Evolutionary conservation across 371 early-diverging fungal species (phyloP).

Genomic region (Smittium mucronatum): DNA sequence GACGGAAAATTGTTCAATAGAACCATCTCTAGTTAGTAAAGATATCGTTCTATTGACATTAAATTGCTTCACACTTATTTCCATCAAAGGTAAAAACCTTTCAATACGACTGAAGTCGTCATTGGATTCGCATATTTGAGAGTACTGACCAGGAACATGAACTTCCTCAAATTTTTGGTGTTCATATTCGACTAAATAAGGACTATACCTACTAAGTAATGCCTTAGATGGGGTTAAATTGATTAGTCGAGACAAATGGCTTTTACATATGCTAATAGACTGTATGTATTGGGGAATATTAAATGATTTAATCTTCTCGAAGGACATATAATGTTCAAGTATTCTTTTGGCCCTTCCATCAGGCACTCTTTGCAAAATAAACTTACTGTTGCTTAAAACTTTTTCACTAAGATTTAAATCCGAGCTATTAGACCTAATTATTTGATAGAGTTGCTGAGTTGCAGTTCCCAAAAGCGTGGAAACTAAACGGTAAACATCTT

Average conservation of each 20-base stretch:
- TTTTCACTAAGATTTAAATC: conserved; percentile 49
- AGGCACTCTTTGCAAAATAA: conserved; percentile 73
- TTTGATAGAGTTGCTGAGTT: conserved; percentile 46
- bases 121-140: conserved; percentile 58
- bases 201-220: conserved; percentile 70
- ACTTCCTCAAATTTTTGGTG: conserved; percentile 95
- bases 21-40: conserved; percentile 86
- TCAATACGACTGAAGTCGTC: conserved; percentile 90
- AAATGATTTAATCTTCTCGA: conserved; percentile 23
- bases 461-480: conserved; percentile 80
- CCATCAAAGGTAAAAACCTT: conserved; percentile 80
- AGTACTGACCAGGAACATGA: conserved; percentile 95
- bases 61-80: conserved; percentile 60
- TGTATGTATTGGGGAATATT: conserved; percentile 53
- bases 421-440: conserved; percentile 51
- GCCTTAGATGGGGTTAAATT: conserved; percentile 67
- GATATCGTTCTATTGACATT: conserved; percentile 62
- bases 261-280: conserved; percentile 71
- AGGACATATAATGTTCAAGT: conserved; percentile 82
- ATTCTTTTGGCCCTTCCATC: conserved; percentile 61
- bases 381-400: conserved; percentile 64
- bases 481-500: conserved; percentile 89
- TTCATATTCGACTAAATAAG: conserved; percentile 92
- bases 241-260: conserved; percentile 73
- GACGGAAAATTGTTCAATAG: conserved; percentile 72